Base-by-base conservation (phyloP, 192 early-diverging fungal species). In the Phycomyces nitens region DNA sequence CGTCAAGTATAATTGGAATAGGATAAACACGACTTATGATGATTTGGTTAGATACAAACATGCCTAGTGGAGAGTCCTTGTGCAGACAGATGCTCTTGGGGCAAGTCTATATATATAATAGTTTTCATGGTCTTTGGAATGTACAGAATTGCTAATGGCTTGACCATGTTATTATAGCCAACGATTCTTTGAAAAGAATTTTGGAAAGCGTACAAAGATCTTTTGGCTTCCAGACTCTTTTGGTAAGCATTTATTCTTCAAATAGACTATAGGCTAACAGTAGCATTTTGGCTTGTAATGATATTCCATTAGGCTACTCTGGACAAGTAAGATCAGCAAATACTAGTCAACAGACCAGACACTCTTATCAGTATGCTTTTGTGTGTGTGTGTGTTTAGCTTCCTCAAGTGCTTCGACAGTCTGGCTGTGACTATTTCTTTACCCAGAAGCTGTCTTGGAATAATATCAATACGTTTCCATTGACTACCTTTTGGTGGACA, bases 381-480 rank as follows among this genome's bases (percentile, higher is more conserved):
- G 3, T 34, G 7, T 5, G 7, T 34, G 7, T 47, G 12, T 47
- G 2, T 47, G 5, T 58, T 41, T 23, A 71, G 62, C 66, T 99
- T 39, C 97, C 97, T 9, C 97, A 99, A 80, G 94, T 99, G 40
- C 79, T 96, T 24, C 74, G 82, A 24, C 80, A 82, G 53, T 72
- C 93, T 0, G 93, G 86, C n/a, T 77, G 92, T 51, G 74, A 94
- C 73, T 99, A 96, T 73, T 99, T 99, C 67, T 99, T 98, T 75
- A 99, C 97, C 6, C 97, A 99, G 66, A 99, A 99, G 71, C 79
- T 99, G 53, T 95, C 93, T n/a, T 99, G 97, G 97, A 99, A 99
- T 81, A 97, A 95, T 71, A 97, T 99, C 75, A 99, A 99, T 81
- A 93, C 70, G 81, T 98, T 99, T 72, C 97, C 97, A 11, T 86